Conservation (phyloP, 495 filamentous ascomycete species). For the Choiromyces venosus region DNA sequence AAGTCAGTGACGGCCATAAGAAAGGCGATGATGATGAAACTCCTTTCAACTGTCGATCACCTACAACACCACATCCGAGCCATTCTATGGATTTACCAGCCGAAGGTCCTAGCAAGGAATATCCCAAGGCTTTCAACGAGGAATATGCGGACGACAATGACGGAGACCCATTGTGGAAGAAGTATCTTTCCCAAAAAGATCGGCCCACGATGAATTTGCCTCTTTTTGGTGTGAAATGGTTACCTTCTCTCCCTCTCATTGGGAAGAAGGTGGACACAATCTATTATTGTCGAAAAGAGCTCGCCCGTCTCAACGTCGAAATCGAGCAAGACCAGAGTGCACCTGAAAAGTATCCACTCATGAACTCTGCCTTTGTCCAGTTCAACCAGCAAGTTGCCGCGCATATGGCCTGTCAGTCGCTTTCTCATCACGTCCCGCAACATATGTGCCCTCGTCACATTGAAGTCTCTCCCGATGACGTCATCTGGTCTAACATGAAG, state of each 20-base stretch:
- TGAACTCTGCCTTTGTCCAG: conserved; percentile 98
- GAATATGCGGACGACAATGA: conserved; percentile 58
- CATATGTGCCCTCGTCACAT: conserved; percentile 90
- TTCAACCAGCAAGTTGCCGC: conserved; percentile 97
- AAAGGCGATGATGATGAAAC: conserved; percentile 31
- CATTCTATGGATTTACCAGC: conserved; percentile 24
- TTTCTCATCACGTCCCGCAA: conserved; percentile 86
- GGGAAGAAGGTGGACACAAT: conserved; percentile 94
- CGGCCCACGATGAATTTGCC: conserved; percentile 81
- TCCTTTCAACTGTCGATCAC: conserved; percentile 33
- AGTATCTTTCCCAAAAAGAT: conserved; percentile 72
- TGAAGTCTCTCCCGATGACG: conserved; percentile 88
- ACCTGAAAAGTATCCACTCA: conserved; percentile 80
- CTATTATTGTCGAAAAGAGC: conserved; percentile 78
- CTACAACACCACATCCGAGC: conserved; percentile 17
- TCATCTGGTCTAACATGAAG: conserved; percentile 97
- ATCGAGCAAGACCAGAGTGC: conserved; percentile 86
- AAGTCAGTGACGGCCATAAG: conserved; percentile 15
- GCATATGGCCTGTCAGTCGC: conserved; percentile 93
- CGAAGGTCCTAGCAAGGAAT: conserved; percentile 47
- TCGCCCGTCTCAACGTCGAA: conserved; percentile 84
- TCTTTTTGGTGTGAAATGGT: conserved; percentile 71
- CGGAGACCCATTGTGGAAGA: conserved; percentile 71
- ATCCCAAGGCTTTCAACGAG: conserved; percentile 65
- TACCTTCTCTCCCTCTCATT: conserved; percentile 71